These are phyloP conservation scores for Cryptococcus sp. DNA, from an alignment of 1,284 basidiomycete genomes.

Conservation along the genomic window DNA sequence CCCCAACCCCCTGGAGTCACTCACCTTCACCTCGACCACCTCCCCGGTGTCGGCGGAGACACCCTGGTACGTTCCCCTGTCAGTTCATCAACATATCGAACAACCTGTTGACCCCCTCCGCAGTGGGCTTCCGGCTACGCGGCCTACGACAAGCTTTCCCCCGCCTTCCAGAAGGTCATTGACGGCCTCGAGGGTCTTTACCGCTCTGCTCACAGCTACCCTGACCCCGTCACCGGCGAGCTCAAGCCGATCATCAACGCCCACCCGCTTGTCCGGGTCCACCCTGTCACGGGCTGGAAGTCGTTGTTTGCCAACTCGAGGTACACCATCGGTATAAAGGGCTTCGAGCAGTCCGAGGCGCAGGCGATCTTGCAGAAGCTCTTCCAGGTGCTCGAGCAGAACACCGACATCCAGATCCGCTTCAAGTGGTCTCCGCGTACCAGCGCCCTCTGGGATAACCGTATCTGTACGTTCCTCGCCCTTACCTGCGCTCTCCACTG, in stretches of 20 bases:
- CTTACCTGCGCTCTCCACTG: not conserved
- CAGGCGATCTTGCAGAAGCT: constrained; percentile 10
- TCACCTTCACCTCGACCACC: constrained; percentile 50
- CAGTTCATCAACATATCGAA: not conserved
- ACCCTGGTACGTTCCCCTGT: constrained; percentile 13
- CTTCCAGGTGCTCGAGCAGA: constrained; percentile 23
- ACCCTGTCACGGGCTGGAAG: constrained; percentile 69
- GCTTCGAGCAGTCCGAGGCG: constrained; percentile 19
- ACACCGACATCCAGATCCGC: constrained; percentile 26
- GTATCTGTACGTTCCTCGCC: constrained; percentile 7
- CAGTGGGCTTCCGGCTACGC: constrained; percentile 54
- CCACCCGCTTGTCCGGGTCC: constrained; percentile 53
- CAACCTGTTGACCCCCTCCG: no score
- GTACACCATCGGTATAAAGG: constrained; percentile 22
- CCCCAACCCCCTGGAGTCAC: constrained; percentile 59
- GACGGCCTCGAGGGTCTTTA: constrained; percentile 37
- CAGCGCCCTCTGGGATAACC: constrained; percentile 28
- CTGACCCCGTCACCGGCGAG: constrained; percentile 45
- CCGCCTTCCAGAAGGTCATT: constrained; percentile 30
- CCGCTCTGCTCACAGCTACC: constrained; percentile 38
- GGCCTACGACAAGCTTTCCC: constrained; percentile 37
- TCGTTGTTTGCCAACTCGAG: constrained; percentile 56
- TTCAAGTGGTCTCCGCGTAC: constrained; percentile 26
- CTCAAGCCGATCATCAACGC: constrained; percentile 64
- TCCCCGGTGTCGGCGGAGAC: constrained; percentile 50